Evolutionary conservation across 2,329 filamentous ascomycete species (phyloP).

Genomic region (Fusarium torulosum): DNA sequence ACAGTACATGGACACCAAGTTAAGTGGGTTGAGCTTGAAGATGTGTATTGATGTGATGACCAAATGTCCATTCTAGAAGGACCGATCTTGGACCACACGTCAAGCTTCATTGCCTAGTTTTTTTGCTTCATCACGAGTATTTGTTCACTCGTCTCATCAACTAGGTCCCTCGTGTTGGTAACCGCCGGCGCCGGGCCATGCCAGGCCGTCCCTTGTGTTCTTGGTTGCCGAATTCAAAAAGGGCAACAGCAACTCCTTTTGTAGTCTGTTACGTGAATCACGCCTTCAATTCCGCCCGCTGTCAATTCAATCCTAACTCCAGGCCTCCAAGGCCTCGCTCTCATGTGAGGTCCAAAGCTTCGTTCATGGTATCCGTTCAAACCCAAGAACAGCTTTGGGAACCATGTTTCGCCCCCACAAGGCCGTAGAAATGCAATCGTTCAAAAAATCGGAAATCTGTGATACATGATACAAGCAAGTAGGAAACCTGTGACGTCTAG

Average conservation of each 20-base stretch:
- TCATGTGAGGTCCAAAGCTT: slow-evolving; percentile 30
- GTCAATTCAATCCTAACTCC: slow-evolving; percentile 49
- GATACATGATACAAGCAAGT: slow-evolving; percentile 50
- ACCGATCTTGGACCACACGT: slow-evolving; percentile 3
- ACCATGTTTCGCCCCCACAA: slow-evolving; percentile 26
- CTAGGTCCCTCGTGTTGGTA: slow-evolving; percentile 41
- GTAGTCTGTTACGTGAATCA: slow-evolving; percentile 36
- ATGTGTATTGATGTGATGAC: slow-evolving; percentile 29
- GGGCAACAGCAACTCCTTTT: slow-evolving; percentile 40
- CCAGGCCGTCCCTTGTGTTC: slow-evolving; percentile 40
- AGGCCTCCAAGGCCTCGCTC: slow-evolving; percentile 28
- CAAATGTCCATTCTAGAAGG: not conserved
- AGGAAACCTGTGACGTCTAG: slow-evolving; percentile 28
- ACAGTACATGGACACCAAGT: not conserved
- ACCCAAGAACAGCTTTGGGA: slow-evolving; percentile 26
- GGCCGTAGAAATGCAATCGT: slow-evolving; percentile 41
- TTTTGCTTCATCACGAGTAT: slow-evolving; percentile 33
- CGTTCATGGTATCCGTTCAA: slow-evolving; percentile 35
- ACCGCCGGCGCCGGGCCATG: slow-evolving; percentile 38
- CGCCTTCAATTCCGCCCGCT: slow-evolving; percentile 36
- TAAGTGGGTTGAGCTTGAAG: slow-evolving; percentile 29
- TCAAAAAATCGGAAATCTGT: slow-evolving; percentile 44
- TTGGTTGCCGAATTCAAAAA: slow-evolving; percentile 45
- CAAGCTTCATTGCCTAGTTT: slow-evolving; percentile 40
- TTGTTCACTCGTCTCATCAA: slow-evolving; percentile 44